Evolutionary conservation across 371 early-diverging fungal genomes (phyloP).

Genomic region (Mortierella sp.): DNA sequence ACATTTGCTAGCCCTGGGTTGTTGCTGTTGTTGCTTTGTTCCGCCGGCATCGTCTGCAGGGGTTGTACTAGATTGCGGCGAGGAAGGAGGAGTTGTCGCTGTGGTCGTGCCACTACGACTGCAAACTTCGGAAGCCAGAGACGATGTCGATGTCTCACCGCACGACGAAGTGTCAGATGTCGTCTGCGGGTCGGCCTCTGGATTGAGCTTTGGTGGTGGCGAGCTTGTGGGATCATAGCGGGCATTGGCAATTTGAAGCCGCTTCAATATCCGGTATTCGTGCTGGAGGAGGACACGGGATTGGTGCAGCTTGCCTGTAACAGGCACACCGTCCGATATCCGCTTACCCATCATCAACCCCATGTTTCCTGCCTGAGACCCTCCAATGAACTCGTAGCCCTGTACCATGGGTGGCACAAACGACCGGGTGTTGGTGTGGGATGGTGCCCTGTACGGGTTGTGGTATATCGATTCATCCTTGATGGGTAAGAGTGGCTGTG

Average conservation of each 20-base stretch:
- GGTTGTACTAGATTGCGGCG: neutral
- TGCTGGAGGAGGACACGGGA: slow-evolving; percentile 46
- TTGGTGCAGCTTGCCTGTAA: slow-evolving; percentile 51
- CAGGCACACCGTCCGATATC: slow-evolving; percentile 33
- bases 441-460: slow-evolving; percentile 46
- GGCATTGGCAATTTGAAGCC: slow-evolving; percentile 36
- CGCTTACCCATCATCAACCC: slow-evolving; percentile 47
- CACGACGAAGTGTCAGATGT: neutral
- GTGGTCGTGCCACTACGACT: neutral
- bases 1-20: neutral
- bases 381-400: slow-evolving; percentile 44
- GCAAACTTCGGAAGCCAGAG: neutral
- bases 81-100: neutral
- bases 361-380: slow-evolving; percentile 56
- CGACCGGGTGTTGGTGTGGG: slow-evolving; percentile 36
- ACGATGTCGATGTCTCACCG: neutral
- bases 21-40: neutral
- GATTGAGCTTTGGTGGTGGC: neutral
- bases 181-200: neutral
- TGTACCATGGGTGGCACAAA: slow-evolving; percentile 46
- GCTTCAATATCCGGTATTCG: slow-evolving; percentile 48
- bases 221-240: slow-evolving; percentile 20
- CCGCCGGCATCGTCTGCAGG: neutral
- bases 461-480: slow-evolving; percentile 34
- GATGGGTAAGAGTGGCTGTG: slow-evolving; percentile 13